Evolutionary conservation across 306 rosid species (phyloP).

Genomic region (Cucumis hystrix): DNA sequence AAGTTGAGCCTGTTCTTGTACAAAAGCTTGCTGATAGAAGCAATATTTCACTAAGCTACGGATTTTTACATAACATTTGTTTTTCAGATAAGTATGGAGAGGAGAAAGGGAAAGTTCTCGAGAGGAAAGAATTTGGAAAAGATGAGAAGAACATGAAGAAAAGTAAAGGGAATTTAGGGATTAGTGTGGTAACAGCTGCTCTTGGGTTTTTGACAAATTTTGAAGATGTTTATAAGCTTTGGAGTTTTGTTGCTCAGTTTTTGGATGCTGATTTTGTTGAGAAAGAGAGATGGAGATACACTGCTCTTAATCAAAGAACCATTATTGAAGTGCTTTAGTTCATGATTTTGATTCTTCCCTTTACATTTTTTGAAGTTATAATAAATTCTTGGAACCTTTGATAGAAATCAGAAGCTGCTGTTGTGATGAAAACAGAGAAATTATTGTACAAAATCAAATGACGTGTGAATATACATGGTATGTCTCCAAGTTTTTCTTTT

Average conservation of each 20-base stretch:
- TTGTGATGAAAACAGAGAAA: too few relatives aligned
- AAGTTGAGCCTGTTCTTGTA: slow-evolving; percentile 73
- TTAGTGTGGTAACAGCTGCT: slow-evolving; percentile 79
- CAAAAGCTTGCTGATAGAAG: slow-evolving; percentile 87
- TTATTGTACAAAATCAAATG: too few relatives aligned
- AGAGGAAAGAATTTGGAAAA: slow-evolving; percentile 27
- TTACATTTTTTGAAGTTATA: too few relatives aligned
- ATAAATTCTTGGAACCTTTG: too few relatives aligned
- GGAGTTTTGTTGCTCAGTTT: slow-evolving; percentile 83
- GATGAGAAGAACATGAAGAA: slow-evolving; percentile 19
- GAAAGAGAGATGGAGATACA: slow-evolving; percentile 93
- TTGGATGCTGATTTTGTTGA: slow-evolving; percentile 92
- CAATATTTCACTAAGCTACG: slow-evolving; percentile 67
- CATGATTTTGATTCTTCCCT: too few relatives aligned
- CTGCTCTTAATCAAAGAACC: slow-evolving; percentile 68
- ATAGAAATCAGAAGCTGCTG: too few relatives aligned
- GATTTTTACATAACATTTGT: slow-evolving; percentile 54
- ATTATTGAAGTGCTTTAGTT: slow-evolving; percentile 36
- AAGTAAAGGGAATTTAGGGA: slow-evolving; percentile 32
- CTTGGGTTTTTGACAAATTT: slow-evolving; percentile 70
- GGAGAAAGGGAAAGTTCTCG: slow-evolving; percentile 40
- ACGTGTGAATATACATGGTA: too few relatives aligned
- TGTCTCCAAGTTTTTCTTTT: too few relatives aligned
- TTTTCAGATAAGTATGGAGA: slow-evolving; percentile 66
- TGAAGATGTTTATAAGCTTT: slow-evolving; percentile 64